Evolutionary conservation across 768 basidiomycete species (phyloP), one percentile per base, ranked within the genome.

Genomic region (Tulasnella sp.): DNA sequence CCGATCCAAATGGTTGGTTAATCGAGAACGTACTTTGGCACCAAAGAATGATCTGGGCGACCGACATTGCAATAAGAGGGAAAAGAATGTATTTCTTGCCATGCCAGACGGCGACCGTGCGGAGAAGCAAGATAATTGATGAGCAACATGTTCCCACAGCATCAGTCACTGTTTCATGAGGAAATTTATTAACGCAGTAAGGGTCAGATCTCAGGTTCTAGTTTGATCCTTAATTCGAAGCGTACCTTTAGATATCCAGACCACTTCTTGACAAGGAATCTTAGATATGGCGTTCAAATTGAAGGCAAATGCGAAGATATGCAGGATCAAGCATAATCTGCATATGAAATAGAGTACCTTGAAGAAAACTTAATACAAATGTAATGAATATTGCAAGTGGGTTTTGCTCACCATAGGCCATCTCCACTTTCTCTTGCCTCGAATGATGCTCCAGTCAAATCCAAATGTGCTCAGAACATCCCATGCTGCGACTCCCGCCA

Each of bases 191-290:
- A 19, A 16, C n/a, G n/a, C 16, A 13, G 2, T 34, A 16, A 1
- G 13, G 3, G 33, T 47, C 4, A 45, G 13, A 25, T 10, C 4
- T 12, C 19, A 20, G 31, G 44, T 31, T 13, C 20, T n/a, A 24
- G 9, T 27, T 44, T 7, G 28, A 37, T 19, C 1, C 19, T 25
- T 20, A 4, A 5, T 5, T 39, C 6, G 7, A 12, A 13, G 29
- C 49, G 19, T 44, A 51, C 49, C 33, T 22, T 51, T 51, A 3
- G 49, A 51, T 31, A 51, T 24, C 49, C 49, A 51, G 13, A 51
- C 49, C 19, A 51, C 49, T 27, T 15, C 20, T 22, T 51, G 40
- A 29, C 49, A 51, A 25, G 41, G 29, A 20, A 51, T 51, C 13
- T 43, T 15, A 12, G 20, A 27, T 29, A 51, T 51, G 3, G 49